Percentiles rank a stretch among this genome's conserved stretches.
Evolutionary conservation across 2,329 filamentous ascomycete genomes (phyloP).

Genomic region (Periconia sp.): DNA sequence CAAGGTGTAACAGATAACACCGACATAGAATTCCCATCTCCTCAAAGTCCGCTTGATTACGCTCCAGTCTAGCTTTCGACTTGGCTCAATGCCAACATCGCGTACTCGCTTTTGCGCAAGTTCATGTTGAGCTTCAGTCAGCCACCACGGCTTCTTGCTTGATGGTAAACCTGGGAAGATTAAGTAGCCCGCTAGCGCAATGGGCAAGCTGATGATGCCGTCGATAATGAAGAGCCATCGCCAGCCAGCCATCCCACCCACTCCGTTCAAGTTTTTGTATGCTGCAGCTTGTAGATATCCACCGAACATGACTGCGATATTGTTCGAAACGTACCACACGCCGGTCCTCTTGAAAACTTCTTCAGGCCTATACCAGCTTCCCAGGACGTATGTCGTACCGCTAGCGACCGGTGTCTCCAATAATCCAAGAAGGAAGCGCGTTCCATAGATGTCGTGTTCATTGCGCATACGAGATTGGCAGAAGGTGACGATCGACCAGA

Average conservation of each 20-base stretch:
- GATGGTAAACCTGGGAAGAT: slow-evolving; percentile 60
- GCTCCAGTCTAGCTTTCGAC: slow-evolving; percentile 50
- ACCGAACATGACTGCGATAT: slow-evolving; percentile 63
- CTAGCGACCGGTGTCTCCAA: slow-evolving; percentile 44
- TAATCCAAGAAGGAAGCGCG: slow-evolving; percentile 46
- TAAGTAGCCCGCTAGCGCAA: slow-evolving; percentile 61
- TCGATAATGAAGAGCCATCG: slow-evolving; percentile 62
- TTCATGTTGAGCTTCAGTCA: slow-evolving; percentile 45
- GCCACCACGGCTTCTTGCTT: slow-evolving; percentile 58
- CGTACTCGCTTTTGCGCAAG: slow-evolving; percentile 37
- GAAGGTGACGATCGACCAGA: slow-evolving; percentile 50
- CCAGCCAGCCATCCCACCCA: slow-evolving; percentile 58
- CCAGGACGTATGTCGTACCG: slow-evolving; percentile 46
- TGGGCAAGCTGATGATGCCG: slow-evolving; percentile 62
- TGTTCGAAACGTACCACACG: slow-evolving; percentile 60
- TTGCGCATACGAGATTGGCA: slow-evolving; percentile 46
- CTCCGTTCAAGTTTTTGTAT: slow-evolving; percentile 59
- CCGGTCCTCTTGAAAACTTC: slow-evolving; percentile 62
- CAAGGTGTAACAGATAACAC: slow-evolving; percentile 56
- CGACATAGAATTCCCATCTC: slow-evolving; percentile 61
- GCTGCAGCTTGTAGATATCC: slow-evolving; percentile 63
- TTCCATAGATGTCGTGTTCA: slow-evolving; percentile 47
- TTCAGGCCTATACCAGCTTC: slow-evolving; percentile 51
- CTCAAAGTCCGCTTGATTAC: slow-evolving; percentile 54
- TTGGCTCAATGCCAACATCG: slow-evolving; percentile 40